These are phyloP conservation scores for Fusarium graminum DNA, from an alignment of 2,329 filamentous ascomycete genomes.

Conservation along the genomic window DNA sequence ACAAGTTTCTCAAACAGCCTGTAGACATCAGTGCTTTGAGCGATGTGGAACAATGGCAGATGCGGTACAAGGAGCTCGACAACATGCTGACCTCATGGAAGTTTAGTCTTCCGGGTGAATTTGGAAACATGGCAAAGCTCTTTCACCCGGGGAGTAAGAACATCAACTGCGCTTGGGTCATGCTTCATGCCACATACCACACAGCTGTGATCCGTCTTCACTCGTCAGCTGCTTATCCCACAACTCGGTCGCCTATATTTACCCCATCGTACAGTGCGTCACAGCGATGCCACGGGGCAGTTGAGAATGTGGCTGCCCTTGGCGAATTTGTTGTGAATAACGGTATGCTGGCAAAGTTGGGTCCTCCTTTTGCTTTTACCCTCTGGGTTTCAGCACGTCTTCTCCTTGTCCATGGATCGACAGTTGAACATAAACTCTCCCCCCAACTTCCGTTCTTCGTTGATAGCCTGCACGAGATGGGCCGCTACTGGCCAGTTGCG, in stretches of 20 bases:
- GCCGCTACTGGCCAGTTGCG: conserved; percentile 86
- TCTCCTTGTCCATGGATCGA: conserved; percentile 89
- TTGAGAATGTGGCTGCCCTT: conserved; percentile 83
- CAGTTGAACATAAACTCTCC: conserved; percentile 85
- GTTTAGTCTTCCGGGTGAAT: conserved; percentile 83
- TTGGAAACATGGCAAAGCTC: conserved; percentile 84
- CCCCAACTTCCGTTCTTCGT: conserved; percentile 86
- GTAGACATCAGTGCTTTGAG: conserved; percentile 87
- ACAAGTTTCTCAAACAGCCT: conserved; percentile 88
- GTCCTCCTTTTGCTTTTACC: conserved; percentile 91
- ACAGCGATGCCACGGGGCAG: conserved; percentile 84
- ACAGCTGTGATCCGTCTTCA: conserved; percentile 91
- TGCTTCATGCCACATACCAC: conserved; percentile 91
- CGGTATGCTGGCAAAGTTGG: conserved; percentile 81
- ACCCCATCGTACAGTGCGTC: conserved; percentile 88
- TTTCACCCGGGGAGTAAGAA: conserved; percentile 78
- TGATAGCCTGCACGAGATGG: conserved; percentile 83
- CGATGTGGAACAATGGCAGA: conserved; percentile 92
- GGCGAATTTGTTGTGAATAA: conserved; percentile 83
- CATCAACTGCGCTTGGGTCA: conserved; percentile 86
- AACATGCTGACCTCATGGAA: conserved; percentile 85
- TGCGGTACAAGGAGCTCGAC: conserved; percentile 87
- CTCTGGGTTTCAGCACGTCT: conserved; percentile 92
- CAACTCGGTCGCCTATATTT: conserved; percentile 88
- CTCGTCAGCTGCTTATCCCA: conserved; percentile 92